Base-by-base conservation (phyloP, 2,329 filamentous ascomycete genomes). In the Cryphonectria carpinicola region DNA sequence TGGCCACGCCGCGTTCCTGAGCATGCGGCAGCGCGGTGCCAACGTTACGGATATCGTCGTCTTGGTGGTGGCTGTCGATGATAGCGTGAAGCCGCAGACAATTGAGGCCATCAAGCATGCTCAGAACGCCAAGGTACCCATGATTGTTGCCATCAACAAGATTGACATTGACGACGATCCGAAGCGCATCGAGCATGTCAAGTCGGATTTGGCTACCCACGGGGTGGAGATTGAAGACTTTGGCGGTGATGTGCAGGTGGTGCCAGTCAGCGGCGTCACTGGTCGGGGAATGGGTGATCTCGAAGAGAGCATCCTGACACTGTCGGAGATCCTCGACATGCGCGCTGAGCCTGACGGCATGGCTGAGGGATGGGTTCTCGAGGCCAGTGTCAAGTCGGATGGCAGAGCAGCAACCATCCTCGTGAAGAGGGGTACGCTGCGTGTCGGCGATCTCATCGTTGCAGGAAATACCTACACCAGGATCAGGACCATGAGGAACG, bases 111-210 rank as follows among this genome's bases (percentile, higher is more conserved):
- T 99, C 78, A 98, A 97, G 80, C 96, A 99, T 79, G 95, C 96
- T 10, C 92, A 91, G 70, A 86, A 88, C 41, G 93, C 96, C 66
- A 92, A 92, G 72, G 96, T 98, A 0, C 95, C 96, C 6, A 95
- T 99, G 65, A 97, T 99, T 71, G 96, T 99, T 66, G 97, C 97
- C 22, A 95, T 98, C 82, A 99, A 96, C 84, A 99, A 99, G 82
- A 89, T 97, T 66, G 71, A 72, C 35, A 37, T 68, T 35, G 96
- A 99, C 82, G 97, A 96, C 81, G 89, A 92, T 71, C 92, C 93
- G 71, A 91, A 93, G 6, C 89, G 94, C 66, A 83, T 94, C 14
- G 92, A 98, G 58, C 88, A 89, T 64, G 95, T 98, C 73, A 98
- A 98, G 82, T 86, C 91, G 69, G 96, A 98, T 79, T 89, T 99